These are phyloP conservation scores for Sporopachydermia lactativora DNA, from an alignment of 805 yeast genomes.

Conservation along the genomic window DNA sequence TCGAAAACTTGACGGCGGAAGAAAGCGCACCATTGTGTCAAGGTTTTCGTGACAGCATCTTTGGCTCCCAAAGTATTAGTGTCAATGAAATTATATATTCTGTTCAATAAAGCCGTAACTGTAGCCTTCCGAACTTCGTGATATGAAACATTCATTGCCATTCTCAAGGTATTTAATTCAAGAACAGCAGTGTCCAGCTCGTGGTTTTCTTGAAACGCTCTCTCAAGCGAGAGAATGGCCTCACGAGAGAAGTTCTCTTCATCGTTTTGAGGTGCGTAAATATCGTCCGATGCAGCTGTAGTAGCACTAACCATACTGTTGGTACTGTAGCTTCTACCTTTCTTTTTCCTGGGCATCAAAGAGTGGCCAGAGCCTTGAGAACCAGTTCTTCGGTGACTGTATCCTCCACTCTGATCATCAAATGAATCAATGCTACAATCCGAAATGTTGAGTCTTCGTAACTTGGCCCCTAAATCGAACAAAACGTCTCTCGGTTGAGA, in stretches of 20 bases:
- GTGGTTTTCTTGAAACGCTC: conserved; percentile 88
- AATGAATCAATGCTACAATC: not conserved
- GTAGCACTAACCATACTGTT: conserved; percentile 10
- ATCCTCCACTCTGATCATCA: not conserved
- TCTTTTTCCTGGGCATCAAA: conserved; percentile 21
- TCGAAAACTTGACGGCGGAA: conserved; percentile 80
- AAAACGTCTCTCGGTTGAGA: conserved; percentile 7
- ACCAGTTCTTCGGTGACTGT: not conserved
- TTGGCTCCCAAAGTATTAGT: conserved; percentile 67
- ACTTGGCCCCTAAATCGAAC: not conserved
- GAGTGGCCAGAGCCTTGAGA: conserved; percentile 6
- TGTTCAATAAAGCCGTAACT: conserved; percentile 48
- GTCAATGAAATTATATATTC: conserved; percentile 59
- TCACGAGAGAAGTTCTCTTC: conserved; percentile 76
- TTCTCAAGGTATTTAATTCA: conserved; percentile 86
- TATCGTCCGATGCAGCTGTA: conserved; percentile 26
- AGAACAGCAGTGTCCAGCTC: conserved; percentile 85
- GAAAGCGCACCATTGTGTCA: conserved; percentile 69
- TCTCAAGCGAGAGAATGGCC: conserved; percentile 85
- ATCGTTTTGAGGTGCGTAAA: conserved; percentile 18
- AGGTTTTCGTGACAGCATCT: conserved; percentile 64
- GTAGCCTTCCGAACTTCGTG: conserved; percentile 86
- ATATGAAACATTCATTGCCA: conserved; percentile 94
- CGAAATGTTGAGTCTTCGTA: not conserved
- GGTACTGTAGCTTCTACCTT: conserved; percentile 23